Conservation (phyloP, 2,329 filamentous ascomycete genomes). For the Fusarium gaditjirri region DNA sequence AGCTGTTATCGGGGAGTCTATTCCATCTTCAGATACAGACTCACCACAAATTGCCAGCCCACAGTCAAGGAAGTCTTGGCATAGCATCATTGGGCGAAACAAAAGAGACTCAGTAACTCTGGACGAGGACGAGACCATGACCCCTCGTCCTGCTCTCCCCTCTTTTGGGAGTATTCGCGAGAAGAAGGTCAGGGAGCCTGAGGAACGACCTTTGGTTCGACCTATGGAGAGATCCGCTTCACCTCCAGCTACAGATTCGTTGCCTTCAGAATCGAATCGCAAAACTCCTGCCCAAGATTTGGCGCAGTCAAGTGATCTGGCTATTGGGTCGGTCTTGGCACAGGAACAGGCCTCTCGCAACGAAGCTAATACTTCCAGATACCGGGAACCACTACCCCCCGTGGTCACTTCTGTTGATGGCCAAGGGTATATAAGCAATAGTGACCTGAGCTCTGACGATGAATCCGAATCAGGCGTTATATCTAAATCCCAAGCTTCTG, state of each 20-base stretch:
- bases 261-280: constrained; percentile 45
- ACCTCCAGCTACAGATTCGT: constrained; percentile 18
- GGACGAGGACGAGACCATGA: constrained; percentile 76
- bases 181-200: constrained; percentile 63
- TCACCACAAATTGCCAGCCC: constrained; percentile 51
- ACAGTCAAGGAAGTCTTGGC: constrained; percentile 61
- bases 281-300: constrained; percentile 36
- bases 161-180: constrained; percentile 80
- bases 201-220: constrained; percentile 68
- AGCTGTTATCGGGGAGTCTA: constrained; percentile 62
- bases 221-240: constrained; percentile 56
- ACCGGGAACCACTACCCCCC: constrained; percentile 74
- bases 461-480: constrained; percentile 35
- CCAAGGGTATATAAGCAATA: constrained; percentile 71
- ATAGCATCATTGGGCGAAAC: constrained; percentile 57
- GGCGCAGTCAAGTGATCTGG: constrained; percentile 69
- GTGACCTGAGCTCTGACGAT: constrained; percentile 49
- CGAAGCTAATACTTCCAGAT: constrained; percentile 66
- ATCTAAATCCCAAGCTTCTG: background rate
- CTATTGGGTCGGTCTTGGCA: constrained; percentile 64
- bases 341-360: constrained; percentile 65
- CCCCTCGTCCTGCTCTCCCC: constrained; percentile 77
- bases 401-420: constrained; percentile 77
- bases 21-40: constrained; percentile 51
- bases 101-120: constrained; percentile 59